These are phyloP conservation scores for Obelidium mucronatum DNA, from an alignment of 192 early-diverging fungal genomes.

Conservation along the genomic window DNA sequence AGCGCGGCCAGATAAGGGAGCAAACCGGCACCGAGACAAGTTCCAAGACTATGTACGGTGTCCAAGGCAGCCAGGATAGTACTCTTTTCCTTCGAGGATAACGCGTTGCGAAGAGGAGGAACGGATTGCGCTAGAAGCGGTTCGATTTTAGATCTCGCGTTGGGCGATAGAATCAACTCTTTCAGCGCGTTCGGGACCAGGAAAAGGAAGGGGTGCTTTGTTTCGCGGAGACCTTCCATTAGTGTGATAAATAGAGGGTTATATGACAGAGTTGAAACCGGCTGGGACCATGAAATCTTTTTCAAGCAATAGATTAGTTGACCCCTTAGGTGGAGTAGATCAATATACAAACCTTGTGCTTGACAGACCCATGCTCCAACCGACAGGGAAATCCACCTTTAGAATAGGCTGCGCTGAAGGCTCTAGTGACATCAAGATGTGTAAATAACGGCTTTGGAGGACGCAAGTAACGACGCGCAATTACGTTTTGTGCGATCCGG, in stretches of 20 bases:
- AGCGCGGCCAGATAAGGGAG: conserved; percentile 29
- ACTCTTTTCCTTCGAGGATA: conserved; percentile 29
- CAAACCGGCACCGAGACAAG: conserved; percentile 13
- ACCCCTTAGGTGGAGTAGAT: no score
- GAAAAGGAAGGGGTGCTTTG: conserved; percentile 42
- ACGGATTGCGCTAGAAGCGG: conserved; percentile 34
- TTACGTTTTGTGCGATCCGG: conserved; percentile 15
- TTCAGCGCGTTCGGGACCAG: conserved; percentile 40
- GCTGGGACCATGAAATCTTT: conserved; percentile 43
- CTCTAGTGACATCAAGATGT: conserved; percentile 13
- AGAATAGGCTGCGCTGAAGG: conserved; percentile 43
- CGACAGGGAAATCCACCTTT: conserved; percentile 50
- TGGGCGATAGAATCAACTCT: conserved; percentile 33
- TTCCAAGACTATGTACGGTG: conserved; percentile 17
- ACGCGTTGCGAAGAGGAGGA: conserved; percentile 33
- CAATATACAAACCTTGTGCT: conserved; percentile 50
- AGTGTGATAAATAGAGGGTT: conserved; percentile 48
- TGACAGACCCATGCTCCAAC: conserved; percentile 49
- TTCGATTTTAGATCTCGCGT: conserved; percentile 38
- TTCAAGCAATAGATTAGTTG: not conserved
- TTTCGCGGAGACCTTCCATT: conserved; percentile 46
- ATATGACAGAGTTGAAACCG: conserved; percentile 26
- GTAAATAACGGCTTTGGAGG: no score
- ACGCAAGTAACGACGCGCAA: no score
- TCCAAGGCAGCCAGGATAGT: conserved; percentile 30